These are phyloP conservation scores for Nigrospora sphaerica DNA, from an alignment of 2,329 filamentous ascomycete genomes.

Conservation along the genomic window DNA sequence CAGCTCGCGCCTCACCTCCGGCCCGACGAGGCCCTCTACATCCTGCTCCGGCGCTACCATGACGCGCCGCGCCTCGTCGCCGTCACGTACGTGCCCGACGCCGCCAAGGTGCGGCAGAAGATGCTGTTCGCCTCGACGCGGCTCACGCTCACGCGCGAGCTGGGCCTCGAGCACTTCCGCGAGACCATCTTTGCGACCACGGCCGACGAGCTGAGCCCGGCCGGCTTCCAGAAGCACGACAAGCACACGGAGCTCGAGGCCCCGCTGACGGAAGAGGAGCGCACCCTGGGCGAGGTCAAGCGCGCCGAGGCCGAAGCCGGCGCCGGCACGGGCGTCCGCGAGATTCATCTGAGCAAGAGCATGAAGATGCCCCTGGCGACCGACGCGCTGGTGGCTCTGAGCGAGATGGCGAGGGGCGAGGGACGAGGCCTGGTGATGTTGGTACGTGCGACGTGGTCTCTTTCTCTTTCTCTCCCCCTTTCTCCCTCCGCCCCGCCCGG, in stretches of 20 bases:
- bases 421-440: slow-evolving; percentile 55
- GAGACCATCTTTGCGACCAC: slow-evolving; percentile 69
- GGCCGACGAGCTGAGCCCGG: slow-evolving; percentile 58
- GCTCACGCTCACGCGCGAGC: slow-evolving; percentile 66
- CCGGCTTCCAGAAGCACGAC: slow-evolving; percentile 68
- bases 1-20: slow-evolving; percentile 57
- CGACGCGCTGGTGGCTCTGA: slow-evolving; percentile 58
- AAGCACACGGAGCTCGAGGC: slow-evolving; percentile 57
- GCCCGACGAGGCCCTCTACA: slow-evolving; percentile 62
- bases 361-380: slow-evolving; percentile 53
- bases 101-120: slow-evolving; percentile 74
- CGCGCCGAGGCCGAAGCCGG: slow-evolving; percentile 68
- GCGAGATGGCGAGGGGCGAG: slow-evolving; percentile 44
- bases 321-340: slow-evolving; percentile 54
- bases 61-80: slow-evolving; percentile 54
- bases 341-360: slow-evolving; percentile 52
- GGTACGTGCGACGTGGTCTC: slow-evolving; percentile 33
- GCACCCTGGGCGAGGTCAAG: slow-evolving; percentile 63
- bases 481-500: slow-evolving; percentile 2
- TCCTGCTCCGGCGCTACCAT: slow-evolving; percentile 64
- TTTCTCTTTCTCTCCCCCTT: not conserved
- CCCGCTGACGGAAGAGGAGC: slow-evolving; percentile 74
- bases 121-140: slow-evolving; percentile 79
- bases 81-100: slow-evolving; percentile 72
- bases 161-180: slow-evolving; percentile 72